Percentiles rank a stretch among this genome's conserved stretches.
These are phyloP conservation scores for Trifolium pratense DNA, from an alignment of 306 rosid genomes.

Conservation along the genomic window DNA sequence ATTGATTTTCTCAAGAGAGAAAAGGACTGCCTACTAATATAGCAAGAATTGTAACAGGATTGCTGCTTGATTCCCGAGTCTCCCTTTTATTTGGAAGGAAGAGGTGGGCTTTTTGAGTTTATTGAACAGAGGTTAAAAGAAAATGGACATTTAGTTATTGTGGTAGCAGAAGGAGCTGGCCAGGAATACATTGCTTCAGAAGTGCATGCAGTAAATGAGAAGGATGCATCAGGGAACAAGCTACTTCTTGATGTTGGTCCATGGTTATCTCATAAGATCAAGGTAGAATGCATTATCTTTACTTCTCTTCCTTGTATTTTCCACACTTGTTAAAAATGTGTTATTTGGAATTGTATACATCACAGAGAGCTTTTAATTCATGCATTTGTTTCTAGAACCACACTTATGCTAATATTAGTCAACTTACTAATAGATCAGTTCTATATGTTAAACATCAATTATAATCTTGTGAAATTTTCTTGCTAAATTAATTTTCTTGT, in stretches of 20 bases:
- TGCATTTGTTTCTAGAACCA: slow-evolving; percentile 2
- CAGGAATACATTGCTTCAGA: slow-evolving; percentile 77
- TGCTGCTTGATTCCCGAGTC: slow-evolving; percentile 99
- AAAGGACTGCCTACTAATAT: slow-evolving; percentile 45
- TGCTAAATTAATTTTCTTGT: slow-evolving; percentile 1
- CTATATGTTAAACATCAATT: slow-evolving; percentile 14
- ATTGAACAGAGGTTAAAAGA: slow-evolving; percentile 79
- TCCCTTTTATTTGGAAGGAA: slow-evolving; percentile 91
- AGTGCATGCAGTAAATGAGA: slow-evolving; percentile 47
- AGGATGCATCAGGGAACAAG: slow-evolving; percentile 92
- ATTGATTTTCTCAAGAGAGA: slow-evolving; percentile 25
- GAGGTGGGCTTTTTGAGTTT: slow-evolving; percentile 85
- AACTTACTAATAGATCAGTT: slow-evolving; percentile 16
- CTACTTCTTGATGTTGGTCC: slow-evolving; percentile 84
- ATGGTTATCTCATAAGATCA: slow-evolving; percentile 83
- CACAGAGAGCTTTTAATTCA: slow-evolving; percentile 26
- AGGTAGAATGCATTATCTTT: slow-evolving; percentile 53
- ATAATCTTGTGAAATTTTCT: slow-evolving; percentile 5
- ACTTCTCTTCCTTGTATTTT: slow-evolving; percentile 29
- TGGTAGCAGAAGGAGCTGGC: slow-evolving; percentile 97
- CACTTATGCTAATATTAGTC: slow-evolving; percentile 25
- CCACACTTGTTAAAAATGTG: slow-evolving; percentile 11
- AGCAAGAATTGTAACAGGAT: slow-evolving; percentile 70
- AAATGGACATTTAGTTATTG: slow-evolving; percentile 92
- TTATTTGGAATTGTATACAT: slow-evolving; percentile 11